Percentiles rank a stretch among this genome's conserved stretches.
These are phyloP conservation scores for Oryza meridionalis DNA, from an alignment of 176 grass and related monocot genomes.

Conservation along the genomic window DNA sequence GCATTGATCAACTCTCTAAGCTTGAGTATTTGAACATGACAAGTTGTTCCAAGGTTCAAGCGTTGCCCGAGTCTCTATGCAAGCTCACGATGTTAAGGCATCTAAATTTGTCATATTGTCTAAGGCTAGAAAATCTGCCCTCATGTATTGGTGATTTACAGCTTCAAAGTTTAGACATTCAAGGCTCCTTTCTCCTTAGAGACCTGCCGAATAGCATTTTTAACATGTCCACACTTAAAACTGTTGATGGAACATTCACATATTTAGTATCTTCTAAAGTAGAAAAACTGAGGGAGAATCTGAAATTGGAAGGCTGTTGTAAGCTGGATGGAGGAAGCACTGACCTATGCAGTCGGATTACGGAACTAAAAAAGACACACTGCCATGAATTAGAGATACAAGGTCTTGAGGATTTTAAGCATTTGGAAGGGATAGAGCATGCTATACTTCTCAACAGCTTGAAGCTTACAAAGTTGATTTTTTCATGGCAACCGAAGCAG, in stretches of 20 bases:
- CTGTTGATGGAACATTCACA: background rate
- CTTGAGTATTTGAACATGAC: constrained; percentile 39
- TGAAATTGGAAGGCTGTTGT: background rate
- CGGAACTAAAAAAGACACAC: background rate
- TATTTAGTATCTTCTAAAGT: background rate
- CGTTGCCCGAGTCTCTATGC: background rate
- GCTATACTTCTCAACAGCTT: background rate
- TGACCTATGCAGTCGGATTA: background rate
- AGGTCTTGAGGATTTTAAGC: background rate
- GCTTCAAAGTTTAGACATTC: background rate
- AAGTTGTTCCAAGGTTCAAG: background rate
- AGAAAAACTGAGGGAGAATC: background rate
- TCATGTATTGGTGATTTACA: background rate
- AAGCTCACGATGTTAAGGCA: background rate
- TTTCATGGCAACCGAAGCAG: background rate
- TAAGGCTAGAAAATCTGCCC: background rate
- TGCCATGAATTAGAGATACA: background rate
- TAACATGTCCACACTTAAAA: background rate
- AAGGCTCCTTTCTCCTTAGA: background rate
- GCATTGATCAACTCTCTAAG: constrained; percentile 32
- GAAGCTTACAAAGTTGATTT: background rate
- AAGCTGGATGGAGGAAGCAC: background rate
- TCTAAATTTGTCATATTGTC: background rate
- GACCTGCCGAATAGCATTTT: background rate
- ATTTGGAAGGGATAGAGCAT: background rate